These are phyloP conservation scores for Candida michaelii DNA, from an alignment of 805 yeast genomes.

Conservation along the genomic window DNA sequence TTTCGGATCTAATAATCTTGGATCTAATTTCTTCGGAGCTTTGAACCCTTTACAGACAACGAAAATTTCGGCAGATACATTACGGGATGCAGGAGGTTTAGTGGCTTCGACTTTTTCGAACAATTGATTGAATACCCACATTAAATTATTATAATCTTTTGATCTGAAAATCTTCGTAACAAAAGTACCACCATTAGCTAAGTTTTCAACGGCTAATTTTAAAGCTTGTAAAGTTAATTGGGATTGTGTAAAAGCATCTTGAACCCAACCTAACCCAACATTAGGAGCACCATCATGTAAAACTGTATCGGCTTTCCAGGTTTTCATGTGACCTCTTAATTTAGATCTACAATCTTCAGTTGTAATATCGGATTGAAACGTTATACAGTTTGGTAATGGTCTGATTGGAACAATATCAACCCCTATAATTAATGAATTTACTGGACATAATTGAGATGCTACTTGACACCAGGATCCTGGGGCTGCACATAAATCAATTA, in stretches of 20 bases:
- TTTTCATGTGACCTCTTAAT: constrained; percentile 92
- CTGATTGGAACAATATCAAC: constrained; percentile 99
- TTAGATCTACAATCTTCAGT: constrained; percentile 96
- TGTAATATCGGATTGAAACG: constrained; percentile 95
- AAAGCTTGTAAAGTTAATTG: constrained; percentile 93
- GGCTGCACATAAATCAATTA: constrained; percentile 97
- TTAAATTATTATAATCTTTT: constrained; percentile 93
- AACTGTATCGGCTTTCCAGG: constrained; percentile 98
- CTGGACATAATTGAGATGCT: constrained; percentile 89
- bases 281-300: constrained; percentile 99
- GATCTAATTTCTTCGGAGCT: constrained; percentile 94
- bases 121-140: constrained; percentile 97
- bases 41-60: constrained; percentile 95
- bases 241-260: constrained; percentile 98
- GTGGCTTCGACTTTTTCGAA: constrained; percentile 98
- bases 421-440: constrained; percentile 91
- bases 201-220: constrained; percentile 90
- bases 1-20: constrained; percentile 85
- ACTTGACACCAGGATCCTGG: constrained; percentile 97
- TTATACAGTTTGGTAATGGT: constrained; percentile 90
- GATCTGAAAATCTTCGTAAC: constrained; percentile 97
- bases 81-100: constrained; percentile 98
- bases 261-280: constrained; percentile 99
- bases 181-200: constrained; percentile 89
- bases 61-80: constrained; percentile 97